These are phyloP conservation scores for Metrosideros polymorpha DNA, from an alignment of 441 rosid genomes.

Conservation along the genomic window DNA sequence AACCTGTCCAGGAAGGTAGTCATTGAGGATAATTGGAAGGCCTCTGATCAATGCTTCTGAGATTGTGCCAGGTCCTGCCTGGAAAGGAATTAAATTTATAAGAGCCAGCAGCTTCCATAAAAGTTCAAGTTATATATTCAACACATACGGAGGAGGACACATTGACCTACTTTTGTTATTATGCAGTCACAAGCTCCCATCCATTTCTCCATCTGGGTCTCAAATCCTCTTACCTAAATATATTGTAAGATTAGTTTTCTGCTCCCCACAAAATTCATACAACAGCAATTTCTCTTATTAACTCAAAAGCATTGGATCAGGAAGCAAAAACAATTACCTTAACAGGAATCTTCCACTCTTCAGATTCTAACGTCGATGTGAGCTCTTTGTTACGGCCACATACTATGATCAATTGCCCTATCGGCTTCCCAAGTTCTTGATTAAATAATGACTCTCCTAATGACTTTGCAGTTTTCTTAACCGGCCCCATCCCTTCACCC, in stretches of 20 bases:
- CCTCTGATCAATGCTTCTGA: slow-evolving; percentile 89
- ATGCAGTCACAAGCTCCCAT: slow-evolving; percentile 98
- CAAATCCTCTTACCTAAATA: slow-evolving; percentile 74
- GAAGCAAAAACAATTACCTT: slow-evolving; percentile 35
- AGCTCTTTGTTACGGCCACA: slow-evolving; percentile 86
- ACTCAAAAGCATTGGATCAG: neutral
- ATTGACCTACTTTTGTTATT: slow-evolving; percentile 60
- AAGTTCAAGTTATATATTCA: neutral
- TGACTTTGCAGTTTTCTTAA: slow-evolving; percentile 76
- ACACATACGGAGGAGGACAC: neutral
- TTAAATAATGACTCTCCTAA: slow-evolving; percentile 56
- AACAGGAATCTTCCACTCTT: slow-evolving; percentile 72
- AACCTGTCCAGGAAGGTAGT: slow-evolving; percentile 95
- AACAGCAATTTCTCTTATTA: neutral
- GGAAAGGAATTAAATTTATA: neutral
- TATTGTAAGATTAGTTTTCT: neutral
- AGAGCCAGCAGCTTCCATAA: neutral
- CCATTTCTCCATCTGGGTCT: slow-evolving; percentile 97
- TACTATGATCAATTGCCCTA: slow-evolving; percentile 77
- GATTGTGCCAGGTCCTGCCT: slow-evolving; percentile 99
- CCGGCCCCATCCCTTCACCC: slow-evolving; percentile 99
- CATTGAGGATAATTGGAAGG: slow-evolving; percentile 90
- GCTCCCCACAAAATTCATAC: neutral
- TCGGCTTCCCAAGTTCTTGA: slow-evolving; percentile 36
- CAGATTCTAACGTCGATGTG: slow-evolving; percentile 49